These are phyloP conservation scores for Podaxis sp. DNA, from an alignment of 768 basidiomycete species.

Conservation along the genomic window DNA sequence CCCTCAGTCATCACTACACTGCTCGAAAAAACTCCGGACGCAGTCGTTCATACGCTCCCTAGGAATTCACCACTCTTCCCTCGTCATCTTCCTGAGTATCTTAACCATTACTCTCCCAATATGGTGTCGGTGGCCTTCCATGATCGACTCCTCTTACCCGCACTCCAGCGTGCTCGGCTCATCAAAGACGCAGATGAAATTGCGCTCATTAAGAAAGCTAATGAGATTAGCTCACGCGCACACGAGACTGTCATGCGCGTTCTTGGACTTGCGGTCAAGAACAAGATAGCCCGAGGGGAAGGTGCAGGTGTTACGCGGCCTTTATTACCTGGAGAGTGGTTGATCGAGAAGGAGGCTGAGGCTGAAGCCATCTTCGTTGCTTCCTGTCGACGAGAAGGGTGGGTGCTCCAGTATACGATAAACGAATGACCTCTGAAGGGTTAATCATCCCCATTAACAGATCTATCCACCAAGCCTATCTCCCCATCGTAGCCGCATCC, in stretches of 20 bases:
- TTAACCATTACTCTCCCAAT: conserved; percentile 28
- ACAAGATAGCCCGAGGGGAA: conserved; percentile 41
- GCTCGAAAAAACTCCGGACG: conserved; percentile 44
- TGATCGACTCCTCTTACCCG: conserved; percentile 64
- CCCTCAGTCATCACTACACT: conserved; percentile 40
- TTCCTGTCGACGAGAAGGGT: conserved; percentile 87
- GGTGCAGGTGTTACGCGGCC: conserved; percentile 45
- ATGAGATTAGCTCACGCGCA: conserved; percentile 82
- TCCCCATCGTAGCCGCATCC: conserved; percentile 89
- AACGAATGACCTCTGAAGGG: too few relatives aligned
- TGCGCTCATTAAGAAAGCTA: conserved; percentile 69
- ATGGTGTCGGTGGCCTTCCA: conserved; percentile 32
- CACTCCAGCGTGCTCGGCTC: conserved; percentile 78
- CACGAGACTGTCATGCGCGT: conserved; percentile 93
- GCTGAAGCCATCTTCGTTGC: conserved; percentile 94
- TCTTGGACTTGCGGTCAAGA: conserved; percentile 68
- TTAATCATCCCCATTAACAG: conserved; percentile 31
- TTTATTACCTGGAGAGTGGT: conserved; percentile 73
- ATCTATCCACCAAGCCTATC: conserved; percentile 82
- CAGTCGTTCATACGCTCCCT: conserved; percentile 66
- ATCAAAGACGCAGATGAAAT: conserved; percentile 78
- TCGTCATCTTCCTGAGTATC: conserved; percentile 37
- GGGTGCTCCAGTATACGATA: conserved; percentile 18
- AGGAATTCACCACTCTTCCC: conserved; percentile 49
- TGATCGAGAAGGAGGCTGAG: conserved; percentile 89